These are phyloP conservation scores for Alternaria arborescens DNA, from an alignment of 2,329 filamentous ascomycete species.

Conservation along the genomic window DNA sequence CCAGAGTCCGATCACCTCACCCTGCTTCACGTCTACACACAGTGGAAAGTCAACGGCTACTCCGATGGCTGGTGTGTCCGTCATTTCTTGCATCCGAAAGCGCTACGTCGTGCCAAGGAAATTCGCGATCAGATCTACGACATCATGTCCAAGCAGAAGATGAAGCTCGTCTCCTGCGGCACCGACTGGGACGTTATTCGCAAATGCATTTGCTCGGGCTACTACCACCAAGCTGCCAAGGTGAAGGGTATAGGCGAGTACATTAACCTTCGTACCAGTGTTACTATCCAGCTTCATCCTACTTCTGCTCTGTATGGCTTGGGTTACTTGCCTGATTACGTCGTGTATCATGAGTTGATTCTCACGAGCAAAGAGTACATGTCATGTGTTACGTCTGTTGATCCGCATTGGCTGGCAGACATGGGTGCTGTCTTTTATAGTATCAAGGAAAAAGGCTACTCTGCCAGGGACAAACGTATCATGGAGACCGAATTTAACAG, in stretches of 20 bases:
- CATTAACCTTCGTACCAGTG: constrained; percentile 92
- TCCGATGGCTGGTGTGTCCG: constrained; percentile 91
- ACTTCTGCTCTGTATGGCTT: constrained; percentile 92
- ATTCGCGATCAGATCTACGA: constrained; percentile 92
- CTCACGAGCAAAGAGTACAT: constrained; percentile 98
- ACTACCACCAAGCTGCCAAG: constrained; percentile 96
- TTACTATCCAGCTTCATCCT: constrained; percentile 92
- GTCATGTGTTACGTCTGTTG: constrained; percentile 93
- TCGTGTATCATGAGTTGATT: constrained; percentile 97
- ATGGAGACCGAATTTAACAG: constrained; percentile 92
- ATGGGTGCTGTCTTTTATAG: constrained; percentile 97
- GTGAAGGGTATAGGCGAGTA: constrained; percentile 98
- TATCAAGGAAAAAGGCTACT: constrained; percentile 97
- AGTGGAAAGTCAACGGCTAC: constrained; percentile 91
- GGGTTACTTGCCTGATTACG: constrained; percentile 94
- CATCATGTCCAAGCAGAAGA: constrained; percentile 93
- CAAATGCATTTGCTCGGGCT: constrained; percentile 96
- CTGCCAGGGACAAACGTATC: constrained; percentile 81
- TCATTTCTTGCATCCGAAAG: constrained; percentile 96
- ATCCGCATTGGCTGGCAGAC: constrained; percentile 97
- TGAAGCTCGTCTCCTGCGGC: constrained; percentile 85
- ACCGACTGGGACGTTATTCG: constrained; percentile 97
- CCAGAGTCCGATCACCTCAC: constrained; percentile 97
- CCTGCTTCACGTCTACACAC: constrained; percentile 91
- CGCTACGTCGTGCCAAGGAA: constrained; percentile 87